Base-by-base conservation (phyloP, 306 rosid genomes). In the Ziziphus jujuba region DNA sequence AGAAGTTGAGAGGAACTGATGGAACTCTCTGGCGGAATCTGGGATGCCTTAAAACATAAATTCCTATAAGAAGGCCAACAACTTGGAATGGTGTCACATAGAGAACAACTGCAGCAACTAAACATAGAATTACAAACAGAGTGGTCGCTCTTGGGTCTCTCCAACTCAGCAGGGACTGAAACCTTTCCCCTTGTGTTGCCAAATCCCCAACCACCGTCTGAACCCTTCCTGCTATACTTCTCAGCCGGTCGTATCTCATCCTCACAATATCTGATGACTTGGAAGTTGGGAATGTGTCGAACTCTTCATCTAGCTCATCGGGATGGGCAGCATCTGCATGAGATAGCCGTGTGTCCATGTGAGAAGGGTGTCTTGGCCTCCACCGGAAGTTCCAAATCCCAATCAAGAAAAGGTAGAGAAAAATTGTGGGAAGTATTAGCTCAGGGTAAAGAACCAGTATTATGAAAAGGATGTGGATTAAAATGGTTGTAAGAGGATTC, bases 171-270 rank as follows among this genome's bases (percentile, higher is more conserved):
- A 92, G 73, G 14, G 84, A 85, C 59, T 87, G 96, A 59, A 92
- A 77, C 71, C 98, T 81, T 71, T 92, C 98, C 17, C 96, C 96
- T 84, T 92, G 96, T n/a, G 95, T 87, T 12, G 92, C 98, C 55
- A 92, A 10, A 65, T 92, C 98, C 28, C 96, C 92, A 3, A 92
- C 82, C 69, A 87, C 96, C 8, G 85, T 85, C 63, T 89, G 98
- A 24, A 92, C 96, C 70, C 95, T 87, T 59, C 98, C 98, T 7
- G 74, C 96, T 43, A 92, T 87, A 74, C 96, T 92, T 63, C 92
- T 84, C 25, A 89, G 67, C 7, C 96, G 84, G 34, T 92, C 98
- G 45, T 92, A 92, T 54, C 98, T 84, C 96, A 92, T 92, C 45
- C 86, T 50, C 40, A 82, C 85, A 0, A 84, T 77, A 54, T 91